Conservation (phyloP, 768 basidiomycete species). For the Suillus subluteus region DNA sequence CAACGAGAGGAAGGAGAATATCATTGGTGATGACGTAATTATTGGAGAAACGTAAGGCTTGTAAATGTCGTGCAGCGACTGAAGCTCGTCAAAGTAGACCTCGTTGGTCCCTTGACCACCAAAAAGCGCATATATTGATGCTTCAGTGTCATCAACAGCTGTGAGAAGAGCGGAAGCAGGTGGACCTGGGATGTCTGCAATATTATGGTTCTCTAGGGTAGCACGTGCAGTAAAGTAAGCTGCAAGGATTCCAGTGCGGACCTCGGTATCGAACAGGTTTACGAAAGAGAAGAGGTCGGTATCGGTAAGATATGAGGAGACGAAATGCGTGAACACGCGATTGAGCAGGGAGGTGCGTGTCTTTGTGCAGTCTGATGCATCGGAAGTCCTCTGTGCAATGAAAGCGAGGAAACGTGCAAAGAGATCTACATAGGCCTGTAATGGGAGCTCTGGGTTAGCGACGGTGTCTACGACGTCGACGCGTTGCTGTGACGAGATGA, state of each 20-base stretch:
- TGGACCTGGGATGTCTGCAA: conserved; percentile 57
- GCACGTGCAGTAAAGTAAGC: conserved; percentile 82
- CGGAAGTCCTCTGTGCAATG: conserved; percentile 64
- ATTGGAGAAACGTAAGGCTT: conserved; percentile 80
- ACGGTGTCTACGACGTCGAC: conserved; percentile 59
- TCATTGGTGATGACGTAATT: conserved; percentile 63
- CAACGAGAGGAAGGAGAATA: conserved; percentile 73
- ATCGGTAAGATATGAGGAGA: conserved; percentile 66
- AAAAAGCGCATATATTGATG: conserved; percentile 88
- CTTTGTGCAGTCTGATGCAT: conserved; percentile 52
- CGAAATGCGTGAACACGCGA: conserved; percentile 79
- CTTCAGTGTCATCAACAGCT: conserved; percentile 62
- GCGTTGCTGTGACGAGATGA: conserved; percentile 65
- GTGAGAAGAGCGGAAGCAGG: conserved; percentile 71
- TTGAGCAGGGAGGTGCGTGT: conserved; percentile 71
- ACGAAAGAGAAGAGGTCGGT: conserved; percentile 84
- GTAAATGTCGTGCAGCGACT: conserved; percentile 90
- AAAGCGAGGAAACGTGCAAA: conserved; percentile 83
- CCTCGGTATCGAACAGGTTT: conserved; percentile 72
- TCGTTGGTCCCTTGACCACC: conserved; percentile 99
- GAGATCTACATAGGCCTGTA: conserved; percentile 76
- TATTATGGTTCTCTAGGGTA: conserved; percentile 60
- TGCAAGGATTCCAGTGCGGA: conserved; percentile 74
- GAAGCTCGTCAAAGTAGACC: conserved; percentile 96
- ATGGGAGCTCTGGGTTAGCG: conserved; percentile 52